A percentile compares a stretch with the other conserved stretches of the same genome.
Evolutionary conservation across 352 stramenopile genomes (phyloP).

Genomic region (Phytophthora syringae): DNA sequence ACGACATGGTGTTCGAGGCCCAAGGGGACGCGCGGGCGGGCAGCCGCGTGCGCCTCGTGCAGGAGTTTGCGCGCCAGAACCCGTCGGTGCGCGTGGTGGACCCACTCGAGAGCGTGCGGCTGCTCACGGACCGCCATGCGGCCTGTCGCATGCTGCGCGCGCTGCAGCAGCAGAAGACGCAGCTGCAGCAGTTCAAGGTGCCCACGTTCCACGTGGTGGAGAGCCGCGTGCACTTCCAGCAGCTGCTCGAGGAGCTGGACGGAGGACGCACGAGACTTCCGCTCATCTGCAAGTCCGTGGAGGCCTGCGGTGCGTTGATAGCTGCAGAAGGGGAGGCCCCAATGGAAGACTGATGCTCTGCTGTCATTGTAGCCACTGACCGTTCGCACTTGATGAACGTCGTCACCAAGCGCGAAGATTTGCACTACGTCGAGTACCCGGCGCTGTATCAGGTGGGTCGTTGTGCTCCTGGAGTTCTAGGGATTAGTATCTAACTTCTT

Average conservation of each 20-base stretch:
- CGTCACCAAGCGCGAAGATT: conserved; percentile 67
- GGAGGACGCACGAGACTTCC: conserved; percentile 52
- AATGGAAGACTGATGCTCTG: neutral
- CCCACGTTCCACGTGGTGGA: conserved; percentile 60
- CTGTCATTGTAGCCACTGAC: conserved; percentile 58
- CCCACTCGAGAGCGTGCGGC: conserved; percentile 64
- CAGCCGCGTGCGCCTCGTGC: conserved; percentile 60
- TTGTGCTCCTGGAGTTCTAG: no score
- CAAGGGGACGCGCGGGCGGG: conserved; percentile 55
- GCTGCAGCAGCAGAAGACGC: conserved; percentile 21
- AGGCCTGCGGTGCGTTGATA: conserved; percentile 72
- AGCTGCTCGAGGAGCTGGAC: conserved; percentile 47
- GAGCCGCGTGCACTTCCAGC: conserved; percentile 43
- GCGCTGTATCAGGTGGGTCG: conserved; percentile 75
- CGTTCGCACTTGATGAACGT: conserved; percentile 88
- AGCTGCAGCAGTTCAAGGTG: conserved; percentile 47
- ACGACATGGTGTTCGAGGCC: conserved; percentile 82
- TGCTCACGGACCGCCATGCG: conserved; percentile 73
- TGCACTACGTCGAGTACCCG: conserved; percentile 62
- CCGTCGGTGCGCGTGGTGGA: conserved; percentile 68
- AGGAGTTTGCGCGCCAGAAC: conserved; percentile 48
- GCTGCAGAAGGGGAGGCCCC: neutral
- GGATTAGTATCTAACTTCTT: no score
- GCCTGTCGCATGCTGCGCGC: conserved; percentile 60
- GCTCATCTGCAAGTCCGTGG: conserved; percentile 86